Base-by-base conservation (phyloP, 192 early-diverging fungal genomes). In the Backusella macrospora region DNA sequence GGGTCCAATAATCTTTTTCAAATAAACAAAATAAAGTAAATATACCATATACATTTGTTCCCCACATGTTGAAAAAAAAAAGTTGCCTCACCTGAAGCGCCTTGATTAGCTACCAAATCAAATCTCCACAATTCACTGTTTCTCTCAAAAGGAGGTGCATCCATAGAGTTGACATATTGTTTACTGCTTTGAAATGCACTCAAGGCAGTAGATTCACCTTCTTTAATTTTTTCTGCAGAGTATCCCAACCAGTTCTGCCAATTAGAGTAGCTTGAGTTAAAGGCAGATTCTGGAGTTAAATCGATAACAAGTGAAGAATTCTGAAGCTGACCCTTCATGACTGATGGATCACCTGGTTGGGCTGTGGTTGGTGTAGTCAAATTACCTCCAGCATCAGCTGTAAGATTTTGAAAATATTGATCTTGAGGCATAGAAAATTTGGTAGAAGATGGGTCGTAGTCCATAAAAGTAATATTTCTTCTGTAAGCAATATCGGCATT, bases 321-420 rank as follows among this genome's bases (percentile, higher is more conserved):
- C 14, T 72, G 65, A 1, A 80, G 62, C 38, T 76, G 73, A 9
- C 55, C 71, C 13, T 65, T 43, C 73, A 80, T 64, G 0, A 71
- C 62, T 37, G 47, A 52, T 38, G 70, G 63, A 18, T 65, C 55
- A 18, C 63, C 73, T 1, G 74, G 71, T 66, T 72, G 78, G n/a
- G 40, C 18, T 18, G 72, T 59, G 14, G 44, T 29, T 12, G 73
- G 62, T 0, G 63, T 74, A 0, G 67, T 75, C 4, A 79, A 52
- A 18, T 59, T 65, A 26, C 48, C 78, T 76, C 85, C 85, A n/a
- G 85, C 85, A 68, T 78, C 85, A 0, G 23, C 42, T 13, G 83
- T 84, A 9, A 86, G 65, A 23, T 77, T 78, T n/a, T 44, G 45
- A 5, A 77, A 79, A 48, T 82, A 86, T 0, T 46, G 6, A 45